Base-by-base conservation (phyloP, 805 yeast species). In the Pichia ethanolica region DNA sequence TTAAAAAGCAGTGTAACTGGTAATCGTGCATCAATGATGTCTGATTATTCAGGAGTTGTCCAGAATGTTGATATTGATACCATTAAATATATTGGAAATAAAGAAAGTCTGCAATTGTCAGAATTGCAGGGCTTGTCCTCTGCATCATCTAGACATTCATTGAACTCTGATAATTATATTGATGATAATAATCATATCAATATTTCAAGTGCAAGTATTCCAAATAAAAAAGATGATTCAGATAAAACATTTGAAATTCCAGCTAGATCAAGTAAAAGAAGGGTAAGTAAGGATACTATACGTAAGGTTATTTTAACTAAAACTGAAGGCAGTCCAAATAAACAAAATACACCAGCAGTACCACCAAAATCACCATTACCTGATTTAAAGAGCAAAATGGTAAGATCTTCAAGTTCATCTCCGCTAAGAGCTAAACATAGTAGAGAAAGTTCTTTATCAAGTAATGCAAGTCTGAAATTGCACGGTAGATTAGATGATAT, bases 41-140 rank as follows among this genome's bases (percentile, higher is more conserved):
- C 71, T 0, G 64, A 65, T 5, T 68, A 68, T 52, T 66, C 71
- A 0, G 72, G 71, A 12, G 56, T 68, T 13, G 65, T 68, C n/a
- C 70, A 68, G 13, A 57, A 65, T 42, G 68, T 64, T 20, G 70
- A 66, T 48, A 60, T 62, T 39, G 70, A 66, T 49, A 66, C 65
- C 13, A 62, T 65, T 34, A 59, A 52, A 52, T 67, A 59, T 28
- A 63, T 65, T 30, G 68, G 61, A 27, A 63, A 59, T 48, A 53
- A 48, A n/a, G 49, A 40, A 5, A 48, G 49, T 37, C 27, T 48
- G 8, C 45, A 45, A 27, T 34, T 45, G 30, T 39, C 51, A 20
- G 34, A 34, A 20, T 27, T 46, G 4, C n/a, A 42, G 12, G 47
- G 44, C 2, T 34, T 44, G 28, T 51, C 42, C 8, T 44, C 51